phyloP scores from a whole-genome alignment of 495 filamentous ascomycete genomes.

The Aspergillus asperescens region DNA sequence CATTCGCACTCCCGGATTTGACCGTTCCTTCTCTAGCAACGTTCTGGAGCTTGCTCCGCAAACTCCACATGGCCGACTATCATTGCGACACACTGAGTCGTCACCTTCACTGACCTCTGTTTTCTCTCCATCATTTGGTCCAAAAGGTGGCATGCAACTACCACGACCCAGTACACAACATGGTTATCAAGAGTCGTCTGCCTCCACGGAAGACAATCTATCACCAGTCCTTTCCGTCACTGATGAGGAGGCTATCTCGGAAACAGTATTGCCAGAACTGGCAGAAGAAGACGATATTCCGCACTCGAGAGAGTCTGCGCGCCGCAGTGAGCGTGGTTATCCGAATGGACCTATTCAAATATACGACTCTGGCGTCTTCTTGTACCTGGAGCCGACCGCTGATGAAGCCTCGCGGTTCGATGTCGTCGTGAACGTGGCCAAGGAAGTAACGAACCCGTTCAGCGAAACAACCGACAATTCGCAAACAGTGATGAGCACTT shows the following conservation, averaged over 20 bases:
- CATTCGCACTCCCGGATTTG: conserved; percentile 57
- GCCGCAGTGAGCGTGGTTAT: conserved; percentile 66
- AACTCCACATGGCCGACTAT: conserved; percentile 38
- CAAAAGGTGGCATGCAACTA: conserved; percentile 60
- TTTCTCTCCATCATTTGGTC: conserved; percentile 53
- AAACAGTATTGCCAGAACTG: conserved; percentile 35
- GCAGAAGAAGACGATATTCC: conserved; percentile 76
- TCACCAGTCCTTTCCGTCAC: conserved; percentile 26
- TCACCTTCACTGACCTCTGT: conserved; percentile 57
- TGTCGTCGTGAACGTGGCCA: conserved; percentile 90
- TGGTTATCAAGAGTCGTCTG: conserved; percentile 24
- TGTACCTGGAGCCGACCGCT: conserved; percentile 84
- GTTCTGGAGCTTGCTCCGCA: conserved; percentile 42
- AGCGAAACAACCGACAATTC: conserved; percentile 29
- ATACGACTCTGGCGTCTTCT: conserved; percentile 84
- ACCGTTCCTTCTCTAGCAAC: conserved; percentile 34
- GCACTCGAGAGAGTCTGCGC: conserved; percentile 65
- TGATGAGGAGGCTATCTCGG: conserved; percentile 24
- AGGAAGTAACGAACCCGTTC: conserved; percentile 90
- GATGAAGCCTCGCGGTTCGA: conserved; percentile 85
- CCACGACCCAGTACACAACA: conserved; percentile 45
- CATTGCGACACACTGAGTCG: conserved; percentile 63
- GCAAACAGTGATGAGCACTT: conserved; percentile 39
- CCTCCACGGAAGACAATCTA: conserved; percentile 22
- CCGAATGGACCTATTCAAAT: conserved; percentile 89